Evolutionary conservation across 192 early-diverging fungal genomes (phyloP).

Genomic region (Backusella luteola): DNA sequence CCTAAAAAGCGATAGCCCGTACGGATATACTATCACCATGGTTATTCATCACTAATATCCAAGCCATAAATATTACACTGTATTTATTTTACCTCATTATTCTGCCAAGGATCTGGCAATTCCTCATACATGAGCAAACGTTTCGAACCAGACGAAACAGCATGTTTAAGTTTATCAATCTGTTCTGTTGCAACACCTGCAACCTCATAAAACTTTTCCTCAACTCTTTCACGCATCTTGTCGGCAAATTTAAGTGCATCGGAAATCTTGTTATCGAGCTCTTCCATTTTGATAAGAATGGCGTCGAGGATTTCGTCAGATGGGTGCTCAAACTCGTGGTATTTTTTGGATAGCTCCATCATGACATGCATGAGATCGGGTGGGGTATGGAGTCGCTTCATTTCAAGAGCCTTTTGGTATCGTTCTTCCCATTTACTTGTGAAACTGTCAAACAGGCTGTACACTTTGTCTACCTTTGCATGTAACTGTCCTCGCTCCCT

Average conservation of each 20-base stretch:
- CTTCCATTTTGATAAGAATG: slow-evolving; percentile 30
- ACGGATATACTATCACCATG: slow-evolving; percentile 27
- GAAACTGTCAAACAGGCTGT: slow-evolving; percentile 21
- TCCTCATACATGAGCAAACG: slow-evolving; percentile 57
- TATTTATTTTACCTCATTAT: slow-evolving; percentile 37
- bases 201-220: slow-evolving; percentile 29
- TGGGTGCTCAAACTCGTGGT: slow-evolving; percentile 41
- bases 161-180: slow-evolving; percentile 43
- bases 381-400: slow-evolving; percentile 26
- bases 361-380: slow-evolving; percentile 44
- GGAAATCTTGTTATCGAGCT: slow-evolving; percentile 31
- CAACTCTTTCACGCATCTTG: slow-evolving; percentile 23
- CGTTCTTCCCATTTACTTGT: slow-evolving; percentile 19
- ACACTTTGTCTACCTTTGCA: slow-evolving; percentile 20
- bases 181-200: slow-evolving; percentile 32
- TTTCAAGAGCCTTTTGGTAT: not conserved
- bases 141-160: slow-evolving; percentile 48
- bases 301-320: slow-evolving; percentile 34
- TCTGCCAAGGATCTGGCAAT: slow-evolving; percentile 55
- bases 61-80: not conserved
- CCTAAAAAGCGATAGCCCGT: slow-evolving; percentile 56
- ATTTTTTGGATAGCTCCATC: slow-evolving; percentile 45
- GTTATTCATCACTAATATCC: not conserved
- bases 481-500: slow-evolving; percentile 17
- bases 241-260: slow-evolving; percentile 24